phyloP scores from a whole-genome alignment of 345 rosid species.

The Anastatica hierochuntica region DNA sequence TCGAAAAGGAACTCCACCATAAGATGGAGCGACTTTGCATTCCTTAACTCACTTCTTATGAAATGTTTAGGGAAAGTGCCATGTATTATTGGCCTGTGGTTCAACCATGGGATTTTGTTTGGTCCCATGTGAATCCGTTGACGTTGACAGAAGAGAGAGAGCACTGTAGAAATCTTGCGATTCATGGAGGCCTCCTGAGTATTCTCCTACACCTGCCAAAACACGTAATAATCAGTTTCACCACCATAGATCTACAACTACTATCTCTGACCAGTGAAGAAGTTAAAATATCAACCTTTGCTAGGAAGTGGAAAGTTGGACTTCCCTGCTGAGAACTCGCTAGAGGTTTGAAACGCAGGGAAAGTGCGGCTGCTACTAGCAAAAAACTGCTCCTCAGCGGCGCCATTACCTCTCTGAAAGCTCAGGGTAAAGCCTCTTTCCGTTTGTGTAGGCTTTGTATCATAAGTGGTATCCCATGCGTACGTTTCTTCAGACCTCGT shows the following conservation, averaged over 20 bases:
- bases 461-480: slow-evolving; percentile 34
- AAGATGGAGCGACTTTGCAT: neutral
- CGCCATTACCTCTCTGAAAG: slow-evolving; percentile 33
- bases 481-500: slow-evolving; percentile 27
- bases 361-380: slow-evolving; percentile 28
- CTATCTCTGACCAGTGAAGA: neutral
- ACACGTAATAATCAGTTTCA: neutral
- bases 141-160: slow-evolving; percentile 99
- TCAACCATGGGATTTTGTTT: slow-evolving; percentile 14
- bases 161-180: slow-evolving; percentile 73
- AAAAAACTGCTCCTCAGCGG: slow-evolving; percentile 30
- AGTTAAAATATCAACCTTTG: slow-evolving; percentile 7
- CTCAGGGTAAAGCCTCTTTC: slow-evolving; percentile 33
- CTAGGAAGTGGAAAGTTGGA: slow-evolving; percentile 13
- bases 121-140: slow-evolving; percentile 41
- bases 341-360: slow-evolving; percentile 27
- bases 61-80: slow-evolving; percentile 20
- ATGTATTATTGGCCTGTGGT: slow-evolving; percentile 9
- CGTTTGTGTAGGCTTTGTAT: slow-evolving; percentile 38
- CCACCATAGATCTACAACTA: neutral
- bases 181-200: slow-evolving; percentile 39
- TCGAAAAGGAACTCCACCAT: slow-evolving; percentile 2
- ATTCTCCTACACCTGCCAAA: slow-evolving; percentile 49
- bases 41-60: slow-evolving; percentile 4
- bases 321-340: slow-evolving; percentile 24